Evolutionary conservation across 352 stramenopile species (phyloP).

Genomic region (Aphanomyces cochlioides): DNA sequence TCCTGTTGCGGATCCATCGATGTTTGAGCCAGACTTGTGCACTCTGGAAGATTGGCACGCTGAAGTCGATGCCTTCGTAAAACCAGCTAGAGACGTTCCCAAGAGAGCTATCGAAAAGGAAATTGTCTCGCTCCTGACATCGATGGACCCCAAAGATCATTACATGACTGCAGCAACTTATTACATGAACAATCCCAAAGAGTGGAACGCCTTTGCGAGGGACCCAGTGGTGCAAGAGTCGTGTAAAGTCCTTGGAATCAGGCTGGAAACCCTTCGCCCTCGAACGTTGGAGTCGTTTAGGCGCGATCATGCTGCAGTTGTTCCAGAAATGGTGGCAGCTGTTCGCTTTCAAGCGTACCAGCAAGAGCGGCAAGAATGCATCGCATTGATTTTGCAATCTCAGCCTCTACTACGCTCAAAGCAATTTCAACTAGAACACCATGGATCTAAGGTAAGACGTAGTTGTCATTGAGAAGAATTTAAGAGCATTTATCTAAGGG

Average conservation of each 20-base stretch:
- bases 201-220: neutral
- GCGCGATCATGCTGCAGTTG: conserved; percentile 1
- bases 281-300: conserved; percentile 13
- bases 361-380: conserved; percentile 14
- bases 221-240: conserved; percentile 11
- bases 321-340: conserved; percentile 22
- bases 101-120: conserved; percentile 14
- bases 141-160: conserved; percentile 19
- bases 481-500: neutral
- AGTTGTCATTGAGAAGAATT: neutral
- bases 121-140: conserved; percentile 5
- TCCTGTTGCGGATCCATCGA: neutral
- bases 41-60: conserved; percentile 22
- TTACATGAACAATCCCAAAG: conserved; percentile 21
- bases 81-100: neutral
- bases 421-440: neutral
- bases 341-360: conserved; percentile 5
- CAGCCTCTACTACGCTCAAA: conserved; percentile 16
- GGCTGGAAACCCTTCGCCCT: neutral
- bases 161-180: conserved; percentile 16
- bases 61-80: conserved; percentile 14
- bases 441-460: neutral
- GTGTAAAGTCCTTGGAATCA: conserved; percentile 13
- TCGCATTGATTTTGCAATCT: conserved; percentile 23
- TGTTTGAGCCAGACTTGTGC: conserved; percentile 22